Base-by-base conservation (phyloP, 768 basidiomycete genomes). In the Paxillus ammoniavirescens region DNA sequence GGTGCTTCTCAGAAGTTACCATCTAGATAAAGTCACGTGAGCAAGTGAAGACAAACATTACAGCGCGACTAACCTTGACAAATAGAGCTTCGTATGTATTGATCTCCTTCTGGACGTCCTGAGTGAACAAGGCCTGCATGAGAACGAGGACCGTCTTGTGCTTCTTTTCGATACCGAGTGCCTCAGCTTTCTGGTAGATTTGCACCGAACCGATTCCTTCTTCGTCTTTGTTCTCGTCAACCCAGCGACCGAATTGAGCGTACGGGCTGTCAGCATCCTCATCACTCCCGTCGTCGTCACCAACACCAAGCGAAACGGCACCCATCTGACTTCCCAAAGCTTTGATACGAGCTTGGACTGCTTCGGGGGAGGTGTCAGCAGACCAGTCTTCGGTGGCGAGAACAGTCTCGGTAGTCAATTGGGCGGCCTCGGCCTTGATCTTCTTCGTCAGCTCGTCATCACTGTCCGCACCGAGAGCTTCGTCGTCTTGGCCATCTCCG, bases 1-100 rank as follows among this genome's bases (percentile, higher is more conserved):
- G 93, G 63, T 96, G 91, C 71, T 94, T 98, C 77, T 98, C 96
- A 2, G 89, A 87, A 0, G 87, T 87, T 46, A 91, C 85, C 80
- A 95, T 82, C 92, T 95, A 52, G 13, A 33, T 45, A 21, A 47
- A 47, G 5, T 30, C 36, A 55, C 12, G 65, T 57, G 41, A 55
- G 57, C 28, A 30, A 49, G 15, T 5, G 12, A 1, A 35, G 1
- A 10, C 6, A 5, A 31, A 7, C 42, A 38, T 2, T 36, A 41
- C 49, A 23, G 37, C 14, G 9, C 36, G 38, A 33, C 47, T n/a
- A 49, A 92, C 93, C 80, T 93, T 94, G 50, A 76, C 78, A 50
- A 98, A 79, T 5, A 98, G 66, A 6, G 88, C 70, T 2, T 80
- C 78, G 62, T 89, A 91, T 31, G 75, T 76, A 5, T 74, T 69